A percentile compares a stretch with the other conserved stretches of the same genome.
phyloP scores from a whole-genome alignment of 352 stramenopile species.

The Pythium sukuiense region DNA sequence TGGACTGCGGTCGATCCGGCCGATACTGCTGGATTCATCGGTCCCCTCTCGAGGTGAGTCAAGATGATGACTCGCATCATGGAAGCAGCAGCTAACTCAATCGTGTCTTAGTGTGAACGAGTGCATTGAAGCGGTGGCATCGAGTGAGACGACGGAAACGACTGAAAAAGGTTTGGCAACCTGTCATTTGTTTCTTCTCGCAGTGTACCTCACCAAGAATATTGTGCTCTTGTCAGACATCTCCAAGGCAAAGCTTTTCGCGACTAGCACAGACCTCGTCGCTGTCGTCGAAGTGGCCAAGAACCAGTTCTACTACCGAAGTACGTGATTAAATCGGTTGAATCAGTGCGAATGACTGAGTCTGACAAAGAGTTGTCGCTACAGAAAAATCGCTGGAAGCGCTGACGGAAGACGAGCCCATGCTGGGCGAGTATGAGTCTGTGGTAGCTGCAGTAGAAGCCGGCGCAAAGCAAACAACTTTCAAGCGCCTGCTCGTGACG shows the following conservation, averaged over 20 bases:
- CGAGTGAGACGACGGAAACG: background rate
- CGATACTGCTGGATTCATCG: constrained; percentile 7
- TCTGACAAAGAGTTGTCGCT: background rate
- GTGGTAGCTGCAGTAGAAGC: constrained; percentile 43
- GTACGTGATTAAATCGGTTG: constrained; percentile 26
- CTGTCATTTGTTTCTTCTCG: background rate
- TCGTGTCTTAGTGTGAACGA: constrained; percentile 24
- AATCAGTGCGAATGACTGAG: background rate
- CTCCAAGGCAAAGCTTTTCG: constrained; percentile 38
- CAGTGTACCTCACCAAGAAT: background rate
- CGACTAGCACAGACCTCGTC: constrained; percentile 40
- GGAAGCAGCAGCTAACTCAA: background rate
- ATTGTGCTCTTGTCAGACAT: constrained; percentile 15
- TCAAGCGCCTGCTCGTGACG: constrained; percentile 75
- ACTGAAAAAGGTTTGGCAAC: constrained; percentile 16
- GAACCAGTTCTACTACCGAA: constrained; percentile 61
- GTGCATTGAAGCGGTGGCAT: constrained; percentile 35
- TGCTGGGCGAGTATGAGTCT: constrained; percentile 64
- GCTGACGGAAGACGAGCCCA: constrained; percentile 58
- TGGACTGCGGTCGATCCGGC: constrained; percentile 9
- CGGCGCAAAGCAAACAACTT: constrained; percentile 50
- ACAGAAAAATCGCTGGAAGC: constrained; percentile 53
- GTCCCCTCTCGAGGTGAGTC: constrained; percentile 6
- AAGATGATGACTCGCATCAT: background rate
- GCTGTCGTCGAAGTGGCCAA: constrained; percentile 46